Evolutionary conservation across 768 basidiomycete genomes (phyloP).

Genomic region (Leccinum rimulosum): DNA sequence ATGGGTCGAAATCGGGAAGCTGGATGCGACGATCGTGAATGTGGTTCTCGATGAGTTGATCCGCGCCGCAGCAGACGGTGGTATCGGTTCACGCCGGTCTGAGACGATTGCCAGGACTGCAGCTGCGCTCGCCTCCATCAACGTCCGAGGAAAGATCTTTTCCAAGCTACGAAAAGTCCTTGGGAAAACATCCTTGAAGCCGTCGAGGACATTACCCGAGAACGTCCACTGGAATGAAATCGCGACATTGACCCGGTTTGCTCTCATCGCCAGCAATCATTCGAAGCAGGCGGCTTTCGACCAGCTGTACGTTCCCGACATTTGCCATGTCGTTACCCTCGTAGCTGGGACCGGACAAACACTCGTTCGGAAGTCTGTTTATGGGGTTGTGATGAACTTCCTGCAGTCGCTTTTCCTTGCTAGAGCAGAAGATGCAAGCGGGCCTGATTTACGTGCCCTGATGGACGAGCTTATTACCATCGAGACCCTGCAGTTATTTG

Average conservation of each 20-base stretch:
- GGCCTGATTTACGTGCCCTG: slow-evolving; percentile 57
- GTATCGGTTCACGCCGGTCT: slow-evolving; percentile 69
- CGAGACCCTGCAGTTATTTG: slow-evolving; percentile 67
- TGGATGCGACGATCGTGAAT: slow-evolving; percentile 66
- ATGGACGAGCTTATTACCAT: slow-evolving; percentile 59
- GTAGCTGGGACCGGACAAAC: slow-evolving; percentile 72
- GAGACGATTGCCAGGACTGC: slow-evolving; percentile 76
- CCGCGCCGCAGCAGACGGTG: slow-evolving; percentile 80
- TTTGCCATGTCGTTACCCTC: slow-evolving; percentile 77
- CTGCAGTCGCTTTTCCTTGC: slow-evolving; percentile 71
- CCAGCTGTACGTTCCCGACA: slow-evolving; percentile 81
- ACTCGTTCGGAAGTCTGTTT: slow-evolving; percentile 74
- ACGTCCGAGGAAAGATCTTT: slow-evolving; percentile 74
- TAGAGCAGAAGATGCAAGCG: slow-evolving; percentile 55
- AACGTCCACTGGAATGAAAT: slow-evolving; percentile 81
- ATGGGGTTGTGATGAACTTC: slow-evolving; percentile 79
- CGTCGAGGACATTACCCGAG: slow-evolving; percentile 61
- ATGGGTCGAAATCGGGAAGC: slow-evolving; percentile 73
- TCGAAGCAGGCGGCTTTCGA: slow-evolving; percentile 59
- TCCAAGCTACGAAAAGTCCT: slow-evolving; percentile 78
- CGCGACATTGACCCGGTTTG: slow-evolving; percentile 74
- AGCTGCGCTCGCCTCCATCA: slow-evolving; percentile 70
- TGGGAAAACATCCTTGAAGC: slow-evolving; percentile 65
- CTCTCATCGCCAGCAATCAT: slow-evolving; percentile 67
- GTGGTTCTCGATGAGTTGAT: slow-evolving; percentile 78